Base-by-base conservation (phyloP, 2,329 filamentous ascomycete genomes). In the Aspergillus costaricaensis region DNA sequence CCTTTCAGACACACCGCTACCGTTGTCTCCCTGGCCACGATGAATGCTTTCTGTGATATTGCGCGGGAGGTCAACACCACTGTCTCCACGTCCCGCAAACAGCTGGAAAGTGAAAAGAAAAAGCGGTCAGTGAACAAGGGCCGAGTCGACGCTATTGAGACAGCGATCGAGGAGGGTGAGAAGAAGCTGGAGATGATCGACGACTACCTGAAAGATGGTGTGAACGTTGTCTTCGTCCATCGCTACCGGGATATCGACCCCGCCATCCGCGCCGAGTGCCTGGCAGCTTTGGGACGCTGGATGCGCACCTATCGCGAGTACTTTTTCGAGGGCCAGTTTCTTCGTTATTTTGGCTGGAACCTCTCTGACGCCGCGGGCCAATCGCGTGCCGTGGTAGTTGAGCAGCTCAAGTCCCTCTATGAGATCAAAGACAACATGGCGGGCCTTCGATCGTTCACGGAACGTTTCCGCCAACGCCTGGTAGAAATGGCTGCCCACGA, bases 1-100 rank as follows among this genome's bases (percentile, higher is more conserved):
- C 92, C 95, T 1, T 97, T 99, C 77, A 86, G 95, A 65, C 95
- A 99, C 76, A 99, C 95, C 0, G 91, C 93, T 0, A 96, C 94
- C 1, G 88, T 95, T 0, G 88, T 94, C 23, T 89, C 91, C 1
- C 80, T 98, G 36, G 85, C 91, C 15, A 89, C 96, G 65, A 89
- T 91, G 58, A 91, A 87, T 36, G 86, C 91, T 0, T 81, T 98
- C 25, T 93, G 92, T 64, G 83, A 86, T 50, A 83, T 94, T 36
- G 90, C 90, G 10, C 85, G 85, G 57, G 86, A 88, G 32, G 83
- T 95, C 27, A 87, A 90, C 51, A 84, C 88, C 48, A 86, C 87
- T 58, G 87, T 91, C 59, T 90, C 91, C 17, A 92, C 88, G 63
- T 86, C 88, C 55, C 88, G 90, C 63, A 88, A 92, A 66, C 91